Evolutionary conservation across 768 basidiomycete genomes (phyloP).

Genomic region (Termitomyces bulborhizus): DNA sequence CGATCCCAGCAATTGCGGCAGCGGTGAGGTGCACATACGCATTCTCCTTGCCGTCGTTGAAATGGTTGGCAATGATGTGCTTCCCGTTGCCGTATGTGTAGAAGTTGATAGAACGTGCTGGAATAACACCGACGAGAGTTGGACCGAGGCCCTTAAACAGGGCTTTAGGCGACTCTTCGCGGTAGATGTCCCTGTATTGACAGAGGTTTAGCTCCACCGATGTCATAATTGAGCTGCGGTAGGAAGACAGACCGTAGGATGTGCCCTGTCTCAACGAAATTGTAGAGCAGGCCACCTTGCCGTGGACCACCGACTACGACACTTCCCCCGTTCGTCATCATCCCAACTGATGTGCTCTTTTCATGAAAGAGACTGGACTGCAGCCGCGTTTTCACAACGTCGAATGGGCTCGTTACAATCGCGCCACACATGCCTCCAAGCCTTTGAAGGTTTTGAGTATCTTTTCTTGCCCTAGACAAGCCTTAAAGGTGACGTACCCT

Average conservation of each 20-base stretch:
- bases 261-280: constrained; percentile 92
- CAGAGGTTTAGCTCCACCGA: background rate
- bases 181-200: constrained; percentile 69
- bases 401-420: constrained; percentile 94
- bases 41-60: constrained; percentile 80
- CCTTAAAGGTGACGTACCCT: constrained; percentile 49
- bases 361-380: constrained; percentile 80
- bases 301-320: constrained; percentile 32
- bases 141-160: constrained; percentile 94
- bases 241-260: constrained; percentile 61
- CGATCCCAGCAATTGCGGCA: constrained; percentile 81
- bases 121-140: constrained; percentile 90
- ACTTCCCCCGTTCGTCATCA: constrained; percentile 31
- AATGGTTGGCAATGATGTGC: constrained; percentile 75
- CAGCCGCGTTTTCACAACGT: constrained; percentile 95
- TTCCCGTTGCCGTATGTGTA: constrained; percentile 98
- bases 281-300: constrained; percentile 63
- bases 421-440: constrained; percentile 97
- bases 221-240: background rate
- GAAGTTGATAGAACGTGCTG: constrained; percentile 96
- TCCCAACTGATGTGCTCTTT: constrained; percentile 30
- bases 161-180: constrained; percentile 80
- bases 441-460: constrained; percentile 32
- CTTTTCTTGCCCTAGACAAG: background rate
- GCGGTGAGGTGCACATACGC: constrained; percentile 80